Conservation (phyloP, 495 filamentous ascomycete genomes). For the Daldinia vernicosa region DNA sequence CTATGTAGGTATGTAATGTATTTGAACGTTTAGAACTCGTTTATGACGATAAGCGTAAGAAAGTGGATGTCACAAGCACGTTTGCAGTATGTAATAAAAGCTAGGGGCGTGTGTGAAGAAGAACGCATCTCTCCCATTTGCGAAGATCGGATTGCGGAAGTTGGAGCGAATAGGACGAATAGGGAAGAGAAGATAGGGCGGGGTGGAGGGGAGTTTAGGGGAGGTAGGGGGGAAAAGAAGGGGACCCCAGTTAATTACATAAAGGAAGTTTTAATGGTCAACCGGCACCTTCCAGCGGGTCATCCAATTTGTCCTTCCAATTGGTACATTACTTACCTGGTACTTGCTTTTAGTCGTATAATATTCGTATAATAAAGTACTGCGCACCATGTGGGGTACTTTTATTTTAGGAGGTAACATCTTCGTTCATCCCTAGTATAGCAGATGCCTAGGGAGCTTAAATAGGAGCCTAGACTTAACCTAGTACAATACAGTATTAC, state of each 20-base stretch:
- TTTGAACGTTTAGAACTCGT: neutral
- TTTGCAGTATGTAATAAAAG: constrained; percentile 16
- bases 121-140: constrained; percentile 8
- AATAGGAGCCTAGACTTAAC: neutral
- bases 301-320: constrained; percentile 19
- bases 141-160: constrained; percentile 9
- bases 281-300: neutral
- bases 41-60: constrained; percentile 19
- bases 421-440: neutral
- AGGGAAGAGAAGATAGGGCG: neutral
- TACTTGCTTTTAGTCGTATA: neutral
- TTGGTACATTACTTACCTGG: constrained; percentile 12
- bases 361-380: constrained; percentile 1
- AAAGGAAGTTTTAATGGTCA: constrained; percentile 4
- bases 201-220: constrained; percentile 19
- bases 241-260: constrained; percentile 13
- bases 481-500: neutral
- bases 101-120: constrained; percentile 29
- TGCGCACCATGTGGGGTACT: neutral
- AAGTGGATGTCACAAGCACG: constrained; percentile 1
- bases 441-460: neutral
- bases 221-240: neutral
- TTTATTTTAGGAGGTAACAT: constrained; percentile 2
- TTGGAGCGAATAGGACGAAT: constrained; percentile 4
- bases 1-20: neutral